Evolutionary conservation across 768 basidiomycete species (phyloP).

Genomic region (Nidula microcarpa): DNA sequence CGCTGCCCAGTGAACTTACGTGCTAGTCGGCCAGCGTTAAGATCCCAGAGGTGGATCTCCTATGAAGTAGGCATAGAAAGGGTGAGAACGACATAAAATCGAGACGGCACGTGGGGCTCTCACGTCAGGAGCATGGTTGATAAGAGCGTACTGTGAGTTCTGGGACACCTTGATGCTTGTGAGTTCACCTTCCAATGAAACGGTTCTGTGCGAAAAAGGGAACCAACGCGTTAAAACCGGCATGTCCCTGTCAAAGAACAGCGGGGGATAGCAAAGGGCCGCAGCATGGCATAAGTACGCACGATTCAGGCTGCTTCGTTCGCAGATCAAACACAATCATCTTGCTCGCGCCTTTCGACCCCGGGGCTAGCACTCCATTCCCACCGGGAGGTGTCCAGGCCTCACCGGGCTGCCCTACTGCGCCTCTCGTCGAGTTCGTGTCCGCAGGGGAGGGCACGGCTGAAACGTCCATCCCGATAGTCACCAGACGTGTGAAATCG

Average conservation of each 20-base stretch:
- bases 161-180: constrained; percentile 85
- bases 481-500: constrained; percentile 78
- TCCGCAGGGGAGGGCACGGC: constrained; percentile 15
- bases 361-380: constrained; percentile 21
- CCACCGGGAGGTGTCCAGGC: constrained; percentile 26
- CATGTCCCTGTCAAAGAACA: constrained; percentile 1
- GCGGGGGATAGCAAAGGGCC: constrained; percentile 1
- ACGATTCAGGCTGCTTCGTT: constrained; percentile 69
- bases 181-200: constrained; percentile 71
- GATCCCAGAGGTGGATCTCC: constrained; percentile 90
- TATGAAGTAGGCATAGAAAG: constrained; percentile 25
- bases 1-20: constrained; percentile 85
- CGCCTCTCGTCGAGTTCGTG: constrained; percentile 14
- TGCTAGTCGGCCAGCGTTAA: constrained; percentile 62
- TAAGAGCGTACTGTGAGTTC: constrained; percentile 82
- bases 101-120: constrained; percentile 22
- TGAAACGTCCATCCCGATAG: constrained; percentile 63
- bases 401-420: constrained; percentile 26
- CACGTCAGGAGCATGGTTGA: constrained; percentile 87
- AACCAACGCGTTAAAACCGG: constrained; percentile 1
- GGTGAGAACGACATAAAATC: constrained; percentile 6
- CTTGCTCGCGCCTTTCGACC: constrained; percentile 48
- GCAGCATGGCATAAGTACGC: constrained; percentile 24
- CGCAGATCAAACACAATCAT: constrained; percentile 77
- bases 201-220: constrained; percentile 42